A percentile compares a stretch with the other conserved stretches of the same genome.
Evolutionary conservation across 2,329 filamentous ascomycete species (phyloP).

Genomic region (Aspergillus clavatus): DNA sequence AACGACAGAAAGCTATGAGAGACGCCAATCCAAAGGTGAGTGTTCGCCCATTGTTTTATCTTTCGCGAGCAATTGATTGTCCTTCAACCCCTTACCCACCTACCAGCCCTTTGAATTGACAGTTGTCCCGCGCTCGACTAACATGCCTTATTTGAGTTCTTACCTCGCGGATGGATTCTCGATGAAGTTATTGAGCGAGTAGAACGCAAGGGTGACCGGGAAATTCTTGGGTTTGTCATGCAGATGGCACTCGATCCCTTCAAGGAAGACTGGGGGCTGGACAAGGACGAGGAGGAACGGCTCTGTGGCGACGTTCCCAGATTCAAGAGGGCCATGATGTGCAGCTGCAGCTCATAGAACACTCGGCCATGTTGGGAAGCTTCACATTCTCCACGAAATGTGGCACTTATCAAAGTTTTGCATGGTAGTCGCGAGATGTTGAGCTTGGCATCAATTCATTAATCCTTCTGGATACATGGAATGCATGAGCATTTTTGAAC

Average conservation of each 20-base stretch:
- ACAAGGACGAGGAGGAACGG: constrained; percentile 70
- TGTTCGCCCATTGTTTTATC: background rate
- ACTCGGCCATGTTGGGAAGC: background rate
- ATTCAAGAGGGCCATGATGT: constrained; percentile 76
- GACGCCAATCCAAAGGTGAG: constrained; percentile 73
- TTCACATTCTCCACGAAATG: background rate
- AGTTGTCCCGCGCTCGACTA: background rate
- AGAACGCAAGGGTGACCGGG: constrained; percentile 74
- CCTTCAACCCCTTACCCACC: background rate
- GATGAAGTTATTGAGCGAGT: constrained; percentile 90
- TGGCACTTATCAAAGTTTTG: background rate
- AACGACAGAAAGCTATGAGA: constrained; percentile 71
- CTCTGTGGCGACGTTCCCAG: constrained; percentile 83
- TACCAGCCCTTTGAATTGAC: constrained; percentile 2
- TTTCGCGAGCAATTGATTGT: background rate
- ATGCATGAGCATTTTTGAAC: no score
- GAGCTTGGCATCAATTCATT: no score
- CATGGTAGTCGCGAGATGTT: no score
- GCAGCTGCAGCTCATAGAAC: constrained; percentile 79
- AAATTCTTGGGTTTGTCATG: constrained; percentile 73
- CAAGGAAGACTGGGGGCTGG: constrained; percentile 59
- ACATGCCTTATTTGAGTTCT: constrained; percentile 51
- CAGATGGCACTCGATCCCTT: constrained; percentile 81
- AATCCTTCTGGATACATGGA: no score
- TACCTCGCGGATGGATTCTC: constrained; percentile 84